A percentile compares a stretch with the other conserved stretches of the same genome.
Evolutionary conservation across 345 rosid species (phyloP).

Genomic region (Brassica nigra): DNA sequence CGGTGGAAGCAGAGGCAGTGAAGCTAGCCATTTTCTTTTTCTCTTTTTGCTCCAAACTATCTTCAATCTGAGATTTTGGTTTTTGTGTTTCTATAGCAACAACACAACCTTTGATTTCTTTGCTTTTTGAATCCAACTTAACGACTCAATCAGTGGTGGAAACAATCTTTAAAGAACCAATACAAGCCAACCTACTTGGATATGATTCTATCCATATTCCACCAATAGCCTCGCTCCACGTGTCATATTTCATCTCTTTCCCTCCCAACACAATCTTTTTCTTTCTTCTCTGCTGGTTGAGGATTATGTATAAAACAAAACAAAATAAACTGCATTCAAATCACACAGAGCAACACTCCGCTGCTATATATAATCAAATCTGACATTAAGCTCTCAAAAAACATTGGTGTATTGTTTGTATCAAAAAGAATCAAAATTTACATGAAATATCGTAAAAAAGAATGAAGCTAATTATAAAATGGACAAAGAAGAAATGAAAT

Average conservation of each 20-base stretch:
- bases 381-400: not conserved
- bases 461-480: constrained; percentile 33
- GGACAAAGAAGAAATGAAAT: constrained; percentile 31
- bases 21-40: constrained; percentile 38
- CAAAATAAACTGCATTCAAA: not conserved
- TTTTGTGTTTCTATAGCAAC: constrained; percentile 6
- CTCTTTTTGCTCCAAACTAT: constrained; percentile 43
- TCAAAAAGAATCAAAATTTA: constrained; percentile 22
- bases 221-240: constrained; percentile 67
- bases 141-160: constrained; percentile 34
- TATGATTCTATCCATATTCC: constrained; percentile 58
- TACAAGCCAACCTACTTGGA: constrained; percentile 43
- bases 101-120: constrained; percentile 12
- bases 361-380: constrained; percentile 6
- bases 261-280: constrained; percentile 42
- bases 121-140: constrained; percentile 24
- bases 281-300: constrained; percentile 18
- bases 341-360: not conserved
- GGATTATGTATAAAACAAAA: not conserved
- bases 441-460: constrained; percentile 30
- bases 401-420: constrained; percentile 1
- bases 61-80: constrained; percentile 5
- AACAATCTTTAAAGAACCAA: constrained; percentile 24
- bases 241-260: constrained; percentile 50
- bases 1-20: constrained; percentile 55